These are phyloP conservation scores for Cornus kousa DNA, from an alignment of 148 eudicot species.

Conservation along the genomic window DNA sequence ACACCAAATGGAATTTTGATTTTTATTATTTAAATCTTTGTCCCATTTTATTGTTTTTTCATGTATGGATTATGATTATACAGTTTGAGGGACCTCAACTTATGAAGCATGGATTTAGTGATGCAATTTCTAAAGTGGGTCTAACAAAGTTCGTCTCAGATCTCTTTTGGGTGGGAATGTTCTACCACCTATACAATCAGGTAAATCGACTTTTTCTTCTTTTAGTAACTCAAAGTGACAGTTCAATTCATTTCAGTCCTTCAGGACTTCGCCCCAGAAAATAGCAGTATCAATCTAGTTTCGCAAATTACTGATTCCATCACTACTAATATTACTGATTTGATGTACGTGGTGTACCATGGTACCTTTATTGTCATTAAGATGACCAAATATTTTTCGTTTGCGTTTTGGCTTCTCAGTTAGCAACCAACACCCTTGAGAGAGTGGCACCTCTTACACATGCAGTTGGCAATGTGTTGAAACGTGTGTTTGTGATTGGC, in stretches of 20 bases:
- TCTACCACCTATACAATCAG: constrained; percentile 99
- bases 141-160: constrained; percentile 77
- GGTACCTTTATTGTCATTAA: neutral
- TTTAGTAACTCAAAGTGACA: neutral
- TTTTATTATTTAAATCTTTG: neutral
- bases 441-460: constrained; percentile 99
- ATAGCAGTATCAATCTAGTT: neutral
- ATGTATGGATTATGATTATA: neutral
- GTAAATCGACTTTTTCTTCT: constrained; percentile 22
- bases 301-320: neutral
- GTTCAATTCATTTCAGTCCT: neutral
- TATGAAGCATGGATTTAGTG: constrained; percentile 67
- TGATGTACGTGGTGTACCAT: neutral
- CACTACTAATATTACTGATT: neutral
- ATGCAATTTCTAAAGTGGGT: constrained; percentile 97
- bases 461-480: constrained; percentile 97
- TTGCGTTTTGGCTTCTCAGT: constrained; percentile 38
- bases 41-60: neutral
- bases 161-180: constrained; percentile 98
- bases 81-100: constrained; percentile 93
- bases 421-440: constrained; percentile 97
- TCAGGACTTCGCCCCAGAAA: neutral
- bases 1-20: neutral
- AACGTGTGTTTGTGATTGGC: constrained; percentile 98
- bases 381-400: neutral